A percentile compares a stretch with the other conserved stretches of the same genome.
phyloP scores from a whole-genome alignment of 2,329 filamentous ascomycete genomes.

The Cytospora schulzeri region DNA sequence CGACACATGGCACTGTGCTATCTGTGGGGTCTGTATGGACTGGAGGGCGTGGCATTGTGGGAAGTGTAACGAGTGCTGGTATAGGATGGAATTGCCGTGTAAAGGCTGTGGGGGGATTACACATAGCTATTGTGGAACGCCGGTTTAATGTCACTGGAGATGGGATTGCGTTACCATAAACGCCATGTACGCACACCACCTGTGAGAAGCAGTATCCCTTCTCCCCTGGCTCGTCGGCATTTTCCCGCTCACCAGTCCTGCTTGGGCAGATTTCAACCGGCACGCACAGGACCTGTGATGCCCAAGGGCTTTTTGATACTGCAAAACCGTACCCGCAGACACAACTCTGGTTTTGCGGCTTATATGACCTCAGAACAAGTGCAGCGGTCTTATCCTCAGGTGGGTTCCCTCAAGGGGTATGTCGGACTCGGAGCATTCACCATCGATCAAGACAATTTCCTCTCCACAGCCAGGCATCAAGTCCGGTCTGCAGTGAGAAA shows the following conservation, averaged over 20 bases:
- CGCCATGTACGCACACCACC: neutral
- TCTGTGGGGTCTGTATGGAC: conserved; percentile 13
- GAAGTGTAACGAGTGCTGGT: conserved; percentile 9
- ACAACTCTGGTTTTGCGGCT: neutral
- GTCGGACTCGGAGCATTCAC: neutral
- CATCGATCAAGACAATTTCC: conserved; percentile 35
- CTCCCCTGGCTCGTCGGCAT: neutral
- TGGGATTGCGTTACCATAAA: neutral
- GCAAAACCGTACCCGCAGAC: no score
- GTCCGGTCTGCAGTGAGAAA: conserved; percentile 57
- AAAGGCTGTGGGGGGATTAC: neutral
- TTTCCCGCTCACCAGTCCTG: neutral
- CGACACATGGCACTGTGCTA: conserved; percentile 14
- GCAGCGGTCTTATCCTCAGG: neutral
- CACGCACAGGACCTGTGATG: no score
- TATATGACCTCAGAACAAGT: neutral
- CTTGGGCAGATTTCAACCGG: no score
- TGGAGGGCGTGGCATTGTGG: conserved; percentile 19
- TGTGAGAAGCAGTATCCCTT: no score
- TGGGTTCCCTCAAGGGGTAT: neutral
- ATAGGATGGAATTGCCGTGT: conserved; percentile 8
- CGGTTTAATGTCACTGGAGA: neutral
- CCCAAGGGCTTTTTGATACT: no score
- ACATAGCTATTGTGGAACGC: neutral
- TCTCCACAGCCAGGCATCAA: conserved; percentile 53